phyloP scores from a whole-genome alignment of 164 flowering plant species.

The Magnolia changhungtana region DNA sequence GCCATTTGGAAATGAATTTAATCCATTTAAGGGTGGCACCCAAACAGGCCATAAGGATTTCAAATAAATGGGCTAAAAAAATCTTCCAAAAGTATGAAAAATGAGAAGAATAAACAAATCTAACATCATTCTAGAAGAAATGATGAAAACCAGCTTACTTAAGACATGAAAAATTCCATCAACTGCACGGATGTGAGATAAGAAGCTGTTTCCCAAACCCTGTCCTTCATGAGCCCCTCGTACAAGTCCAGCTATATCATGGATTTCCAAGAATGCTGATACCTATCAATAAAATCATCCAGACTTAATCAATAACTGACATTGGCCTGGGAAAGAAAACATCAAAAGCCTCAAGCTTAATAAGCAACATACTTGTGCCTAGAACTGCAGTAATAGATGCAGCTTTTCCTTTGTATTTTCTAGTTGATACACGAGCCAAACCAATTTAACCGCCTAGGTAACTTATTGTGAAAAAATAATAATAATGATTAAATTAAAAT shows the following conservation, averaged over 20 bases:
- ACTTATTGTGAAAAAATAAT: too few relatives aligned
- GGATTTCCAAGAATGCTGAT: slow-evolving; percentile 92
- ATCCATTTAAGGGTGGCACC: too few relatives aligned
- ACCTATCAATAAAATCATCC: slow-evolving; percentile 43
- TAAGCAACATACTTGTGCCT: too few relatives aligned
- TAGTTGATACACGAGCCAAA: too few relatives aligned
- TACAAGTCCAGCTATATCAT: slow-evolving; percentile 98
- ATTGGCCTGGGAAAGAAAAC: too few relatives aligned
- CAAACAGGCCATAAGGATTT: neutral
- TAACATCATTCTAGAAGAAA: neutral
- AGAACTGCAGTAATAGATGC: too few relatives aligned
- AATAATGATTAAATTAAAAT: too few relatives aligned
- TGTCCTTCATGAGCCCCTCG: slow-evolving; percentile 96
- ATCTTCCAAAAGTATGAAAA: neutral
- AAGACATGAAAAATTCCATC: slow-evolving; percentile 99
- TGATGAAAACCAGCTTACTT: slow-evolving; percentile 46
- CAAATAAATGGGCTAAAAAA: neutral
- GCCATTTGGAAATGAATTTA: too few relatives aligned
- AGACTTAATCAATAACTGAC: too few relatives aligned
- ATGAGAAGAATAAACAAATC: neutral
- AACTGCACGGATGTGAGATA: slow-evolving; percentile 97
- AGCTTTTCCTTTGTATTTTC: too few relatives aligned
- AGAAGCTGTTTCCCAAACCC: slow-evolving; percentile 92
- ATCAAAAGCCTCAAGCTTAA: too few relatives aligned
- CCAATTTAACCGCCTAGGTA: too few relatives aligned